Evolutionary conservation across 2,329 filamentous ascomycete species (phyloP).

Genomic region (Aphanoascus verrucosus): DNA sequence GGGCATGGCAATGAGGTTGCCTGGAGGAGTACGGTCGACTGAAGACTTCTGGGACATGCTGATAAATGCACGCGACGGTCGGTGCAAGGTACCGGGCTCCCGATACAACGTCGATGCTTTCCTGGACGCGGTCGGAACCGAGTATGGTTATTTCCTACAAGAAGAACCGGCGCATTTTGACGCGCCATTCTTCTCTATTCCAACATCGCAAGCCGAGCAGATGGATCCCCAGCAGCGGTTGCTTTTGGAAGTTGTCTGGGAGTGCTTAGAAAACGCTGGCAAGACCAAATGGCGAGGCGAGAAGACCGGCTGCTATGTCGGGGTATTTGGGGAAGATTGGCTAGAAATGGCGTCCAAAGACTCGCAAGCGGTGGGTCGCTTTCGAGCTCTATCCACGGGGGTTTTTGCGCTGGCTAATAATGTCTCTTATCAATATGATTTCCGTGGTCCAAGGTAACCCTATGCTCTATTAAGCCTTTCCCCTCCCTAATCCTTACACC

Average conservation of each 20-base stretch:
- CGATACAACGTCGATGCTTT: constrained; percentile 16
- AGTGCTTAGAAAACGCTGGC: constrained; percentile 25
- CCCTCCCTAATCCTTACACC: background rate
- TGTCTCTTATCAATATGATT: constrained; percentile 20
- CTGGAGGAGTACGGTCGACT: constrained; percentile 3
- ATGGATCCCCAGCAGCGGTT: constrained; percentile 28
- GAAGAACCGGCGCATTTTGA: constrained; percentile 24
- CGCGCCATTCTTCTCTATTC: constrained; percentile 25
- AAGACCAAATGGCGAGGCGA: constrained; percentile 19
- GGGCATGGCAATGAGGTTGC: constrained; percentile 9
- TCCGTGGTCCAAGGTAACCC: constrained; percentile 19
- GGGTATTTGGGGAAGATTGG: constrained; percentile 23
- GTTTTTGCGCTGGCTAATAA: constrained; percentile 16
- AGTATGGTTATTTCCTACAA: constrained; percentile 23
- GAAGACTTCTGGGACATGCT: constrained; percentile 12
- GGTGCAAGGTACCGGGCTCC: constrained; percentile 11
- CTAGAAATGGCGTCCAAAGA: constrained; percentile 14
- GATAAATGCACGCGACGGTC: constrained; percentile 9
- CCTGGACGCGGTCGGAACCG: background rate
- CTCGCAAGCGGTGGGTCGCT: background rate
- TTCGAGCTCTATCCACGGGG: constrained; percentile 6
- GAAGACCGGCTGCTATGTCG: constrained; percentile 25
- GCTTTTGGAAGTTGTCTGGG: constrained; percentile 27
- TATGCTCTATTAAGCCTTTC: background rate
- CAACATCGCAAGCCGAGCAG: constrained; percentile 20